Evolutionary conservation across 2,329 filamentous ascomycete genomes (phyloP), one percentile per base, ranked within the genome.

Genomic region (Sarocladium kiliense): DNA sequence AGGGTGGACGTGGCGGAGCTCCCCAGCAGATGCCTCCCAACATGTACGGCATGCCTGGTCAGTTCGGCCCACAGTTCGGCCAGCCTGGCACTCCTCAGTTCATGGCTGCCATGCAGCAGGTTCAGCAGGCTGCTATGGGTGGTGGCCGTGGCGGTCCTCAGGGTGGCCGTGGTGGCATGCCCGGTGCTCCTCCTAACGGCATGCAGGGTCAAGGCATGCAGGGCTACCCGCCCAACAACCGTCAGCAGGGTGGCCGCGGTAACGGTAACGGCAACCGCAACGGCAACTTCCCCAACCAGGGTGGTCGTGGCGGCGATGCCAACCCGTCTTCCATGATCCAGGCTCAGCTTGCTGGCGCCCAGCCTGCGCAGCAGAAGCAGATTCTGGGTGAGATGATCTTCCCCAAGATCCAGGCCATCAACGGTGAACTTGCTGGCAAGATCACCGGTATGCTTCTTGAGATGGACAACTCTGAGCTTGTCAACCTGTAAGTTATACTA

Each of bases 381-480:
- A 90, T 97, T 74, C 86, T 99, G 55, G 94, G 94, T 72, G 94
- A 99, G 78, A 87, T 91, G 64, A 88, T 99, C 65, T 99, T 97
- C 83, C 94, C 94, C 70, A 99, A 97, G 88, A 97, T 99, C 68
- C 86, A 92, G 74, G 85, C 84, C 63, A 87, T 96, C 75, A 94
- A 99, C 79, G 89, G 91, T 58, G 92, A 97, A 66, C 82, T 99
- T 67, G 94, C 94, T 60, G 94, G 94, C 71, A 99, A 99, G 87
- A 97, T 99, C 74, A 99, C 94, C 59, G 94, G 94, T 77, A 99
- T 99, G 94, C 88, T 99, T 66, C 77, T 99, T 66, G 94, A 99
- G 84, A 99, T 99, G 94, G 94, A 97, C 67, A 97, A 97, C 76
- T 72, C 81, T 56, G 94, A 99, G 79, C 80, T 99, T 65, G 82